Evolutionary conservation across 1,139 yeast genomes (phyloP).

Genomic region (Candida dubliniensis): DNA sequence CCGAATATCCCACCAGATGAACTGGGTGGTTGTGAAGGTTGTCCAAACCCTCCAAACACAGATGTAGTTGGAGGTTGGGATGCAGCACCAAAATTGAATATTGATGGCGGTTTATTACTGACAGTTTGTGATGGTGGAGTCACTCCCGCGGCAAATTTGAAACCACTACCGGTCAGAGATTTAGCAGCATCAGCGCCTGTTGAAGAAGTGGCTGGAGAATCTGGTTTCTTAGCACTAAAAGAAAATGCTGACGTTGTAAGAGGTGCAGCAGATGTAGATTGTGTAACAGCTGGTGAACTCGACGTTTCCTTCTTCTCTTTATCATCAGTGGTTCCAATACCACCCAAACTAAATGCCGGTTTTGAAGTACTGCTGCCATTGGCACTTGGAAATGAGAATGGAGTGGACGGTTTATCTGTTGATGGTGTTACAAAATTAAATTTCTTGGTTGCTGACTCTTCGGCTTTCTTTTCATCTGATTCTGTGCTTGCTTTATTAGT

Average conservation of each 20-base stretch:
- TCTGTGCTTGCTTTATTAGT: not conserved
- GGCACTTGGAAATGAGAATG: constrained; percentile 7
- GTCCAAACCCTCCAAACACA: constrained; percentile 1
- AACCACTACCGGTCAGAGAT: constrained; percentile 9
- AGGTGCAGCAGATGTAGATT: constrained; percentile 1
- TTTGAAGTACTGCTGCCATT: constrained; percentile 1
- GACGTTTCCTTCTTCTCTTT: not conserved
- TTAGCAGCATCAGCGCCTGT: constrained; percentile 1
- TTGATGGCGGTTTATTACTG: not conserved
- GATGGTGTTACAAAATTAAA: constrained; percentile 3
- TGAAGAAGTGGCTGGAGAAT: constrained; percentile 1
- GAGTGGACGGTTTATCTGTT: constrained; percentile 1
- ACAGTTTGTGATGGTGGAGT: constrained; percentile 8
- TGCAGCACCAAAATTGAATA: constrained; percentile 10
- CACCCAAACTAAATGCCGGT: constrained; percentile 3
- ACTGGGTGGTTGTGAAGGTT: not conserved
- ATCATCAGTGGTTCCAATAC: not conserved
- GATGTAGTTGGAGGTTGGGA: constrained; percentile 2
- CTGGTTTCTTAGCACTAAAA: constrained; percentile 1
- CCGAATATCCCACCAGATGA: too few relatives aligned
- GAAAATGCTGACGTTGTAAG: constrained; percentile 2
- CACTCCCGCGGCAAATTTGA: constrained; percentile 16
- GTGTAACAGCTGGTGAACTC: not conserved
- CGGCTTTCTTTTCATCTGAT: not conserved
- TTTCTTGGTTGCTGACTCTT: constrained; percentile 1